A percentile compares a stretch with the other conserved stretches of the same genome.
Evolutionary conservation across 169 alveolate species (phyloP).

Genomic region (Plasmodium gallinaceum): DNA sequence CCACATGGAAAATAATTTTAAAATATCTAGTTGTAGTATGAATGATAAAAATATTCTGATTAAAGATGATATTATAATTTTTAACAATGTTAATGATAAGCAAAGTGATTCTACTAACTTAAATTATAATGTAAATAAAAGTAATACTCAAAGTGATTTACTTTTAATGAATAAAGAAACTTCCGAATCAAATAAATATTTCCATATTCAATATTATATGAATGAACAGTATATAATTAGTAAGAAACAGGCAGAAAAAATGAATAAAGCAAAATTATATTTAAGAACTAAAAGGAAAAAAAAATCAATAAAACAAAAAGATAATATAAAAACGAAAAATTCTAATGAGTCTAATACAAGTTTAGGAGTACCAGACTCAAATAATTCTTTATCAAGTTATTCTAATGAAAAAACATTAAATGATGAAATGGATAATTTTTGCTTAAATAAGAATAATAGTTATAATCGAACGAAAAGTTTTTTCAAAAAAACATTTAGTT

Average conservation of each 20-base stretch:
- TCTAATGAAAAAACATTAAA: slow-evolving; percentile 15
- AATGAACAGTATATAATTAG: slow-evolving; percentile 69
- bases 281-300: slow-evolving; percentile 38
- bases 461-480: slow-evolving; percentile 43
- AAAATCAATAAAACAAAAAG: slow-evolving; percentile 16
- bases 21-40: slow-evolving; percentile 43
- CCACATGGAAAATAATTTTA: slow-evolving; percentile 11
- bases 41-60: slow-evolving; percentile 48
- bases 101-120: not conserved
- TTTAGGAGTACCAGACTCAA: slow-evolving; percentile 9
- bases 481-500: slow-evolving; percentile 54
- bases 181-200: slow-evolving; percentile 41
- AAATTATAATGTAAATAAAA: not conserved
- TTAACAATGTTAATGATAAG: slow-evolving; percentile 19
- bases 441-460: slow-evolving; percentile 19
- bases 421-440: not conserved
- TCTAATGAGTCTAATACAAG: not conserved
- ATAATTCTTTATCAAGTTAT: slow-evolving; percentile 9
- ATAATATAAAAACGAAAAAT: not conserved
- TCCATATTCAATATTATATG: slow-evolving; percentile 62
- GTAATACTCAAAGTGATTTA: not conserved
- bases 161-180: not conserved
- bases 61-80: slow-evolving; percentile 61
- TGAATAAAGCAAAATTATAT: slow-evolving; percentile 58
- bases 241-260: slow-evolving; percentile 64